Base-by-base conservation (phyloP, 805 yeast species). In the Soucietia sequanensis region DNA sequence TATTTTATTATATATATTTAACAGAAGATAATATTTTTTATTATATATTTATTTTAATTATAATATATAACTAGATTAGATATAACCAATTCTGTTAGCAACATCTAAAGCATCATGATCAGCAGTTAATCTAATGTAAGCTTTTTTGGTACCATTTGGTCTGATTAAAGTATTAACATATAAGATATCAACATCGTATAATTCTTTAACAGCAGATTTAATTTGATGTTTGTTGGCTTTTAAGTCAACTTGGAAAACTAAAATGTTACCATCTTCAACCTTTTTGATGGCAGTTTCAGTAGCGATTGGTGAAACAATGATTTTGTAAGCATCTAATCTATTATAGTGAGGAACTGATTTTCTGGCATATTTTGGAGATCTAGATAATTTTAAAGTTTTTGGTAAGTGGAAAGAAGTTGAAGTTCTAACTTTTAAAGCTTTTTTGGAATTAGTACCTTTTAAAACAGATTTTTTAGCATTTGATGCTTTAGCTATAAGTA, bases 101-200 rank as follows among this genome's bases (percentile, higher is more conserved):
- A 93, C 89, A 73, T 93, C 99, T 70, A 93, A 85, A 73, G 98
- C 98, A 78, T 93, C 99, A 81, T 82, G 85, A 76, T 93, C 99
- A 70, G 96, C 91, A 67, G 98, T 88, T 72, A 93, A 85, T 80
- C 95, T 88, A 70, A 93, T 91, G 82, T 84, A 93, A 69, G 99
- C 99, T 84, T 93, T 93, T 88, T 93, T 93, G 79, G 97, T 85
- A 75, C 99, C 99, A 75, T 93, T 90, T 71, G 99, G 97, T 79
- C 95, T 88, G 66, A 93, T 76, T 72, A 93, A 80, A 59, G 99
- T 93, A 91, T 93, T 90, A 68, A 93, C 89, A 75, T 86, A 78
- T 63, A 73, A 76, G 58, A 85, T 93, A 56, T 93, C 98, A 64
- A 91, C 98, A 67, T 86, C 90, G 82, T 91, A 93, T 68, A 93